phyloP scores from a whole-genome alignment of 129 eudicot species.

The Calendula officinalis region DNA sequence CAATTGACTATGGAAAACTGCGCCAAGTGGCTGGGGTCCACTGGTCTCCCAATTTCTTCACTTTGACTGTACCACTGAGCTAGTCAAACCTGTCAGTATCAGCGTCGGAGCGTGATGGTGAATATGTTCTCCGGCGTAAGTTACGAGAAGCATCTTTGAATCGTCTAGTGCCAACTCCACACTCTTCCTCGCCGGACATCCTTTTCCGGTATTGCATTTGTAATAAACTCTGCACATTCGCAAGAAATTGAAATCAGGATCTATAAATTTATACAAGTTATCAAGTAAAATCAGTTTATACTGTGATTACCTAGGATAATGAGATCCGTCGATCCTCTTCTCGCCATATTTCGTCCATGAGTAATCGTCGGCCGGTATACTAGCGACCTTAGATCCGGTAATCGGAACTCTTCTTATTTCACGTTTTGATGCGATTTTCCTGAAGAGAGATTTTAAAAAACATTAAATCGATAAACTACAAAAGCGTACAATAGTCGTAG shows the following conservation, averaged over 20 bases:
- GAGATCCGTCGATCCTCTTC: conserved; percentile 67
- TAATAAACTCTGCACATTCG: conserved; percentile 65
- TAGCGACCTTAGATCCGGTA: conserved; percentile 52
- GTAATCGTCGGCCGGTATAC: conserved; percentile 75
- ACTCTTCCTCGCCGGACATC: conserved; percentile 84
- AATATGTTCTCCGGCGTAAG: conserved; percentile 79
- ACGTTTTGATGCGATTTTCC: conserved; percentile 51
- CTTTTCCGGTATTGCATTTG: conserved; percentile 66
- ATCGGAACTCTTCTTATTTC: conserved; percentile 52
- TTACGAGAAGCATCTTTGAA: conserved; percentile 67
- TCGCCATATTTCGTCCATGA: conserved; percentile 93
- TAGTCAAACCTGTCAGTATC: conserved; percentile 37
- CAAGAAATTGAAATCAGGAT: not conserved
- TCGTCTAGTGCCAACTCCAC: conserved; percentile 64
- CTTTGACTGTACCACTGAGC: conserved; percentile 34
- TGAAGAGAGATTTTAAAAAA: conserved; percentile 11
- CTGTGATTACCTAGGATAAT: conserved; percentile 56
- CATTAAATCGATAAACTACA: not conserved
- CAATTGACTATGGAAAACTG: conserved; percentile 31
- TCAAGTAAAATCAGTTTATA: not conserved
- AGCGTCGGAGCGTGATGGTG: conserved; percentile 43
- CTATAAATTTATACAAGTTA: not conserved
- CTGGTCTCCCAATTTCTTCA: conserved; percentile 16
- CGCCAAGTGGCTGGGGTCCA: not conserved
- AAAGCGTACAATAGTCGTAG: not conserved